phyloP scores from a whole-genome alignment of 1,284 basidiomycete species.

The Chiua sp. region DNA sequence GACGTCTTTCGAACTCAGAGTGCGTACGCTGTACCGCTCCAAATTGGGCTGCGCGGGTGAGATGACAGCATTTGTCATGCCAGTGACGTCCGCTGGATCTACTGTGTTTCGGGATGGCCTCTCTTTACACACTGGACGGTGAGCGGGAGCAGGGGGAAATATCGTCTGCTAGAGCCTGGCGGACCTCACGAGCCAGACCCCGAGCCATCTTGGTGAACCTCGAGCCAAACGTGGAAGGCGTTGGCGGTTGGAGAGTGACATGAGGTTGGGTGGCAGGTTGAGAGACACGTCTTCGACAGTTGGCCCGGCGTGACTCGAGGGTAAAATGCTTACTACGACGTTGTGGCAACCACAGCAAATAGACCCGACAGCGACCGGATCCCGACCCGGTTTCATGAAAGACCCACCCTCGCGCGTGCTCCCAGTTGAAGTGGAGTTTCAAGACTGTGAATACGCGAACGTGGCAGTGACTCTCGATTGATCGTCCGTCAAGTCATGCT shows the following conservation, averaged over 20 bases:
- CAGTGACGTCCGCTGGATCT: slow-evolving; percentile 79
- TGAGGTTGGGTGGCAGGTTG: slow-evolving; percentile 46
- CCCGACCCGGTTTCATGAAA: too few relatives aligned
- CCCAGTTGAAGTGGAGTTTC: too few relatives aligned
- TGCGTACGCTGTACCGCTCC: slow-evolving; percentile 54
- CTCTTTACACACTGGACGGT: slow-evolving; percentile 18
- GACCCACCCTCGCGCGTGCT: too few relatives aligned
- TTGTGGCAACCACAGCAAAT: too few relatives aligned
- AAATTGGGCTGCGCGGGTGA: slow-evolving; percentile 63
- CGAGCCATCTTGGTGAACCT: slow-evolving; percentile 64
- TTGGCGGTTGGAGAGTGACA: slow-evolving; percentile 59
- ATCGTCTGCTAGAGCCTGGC: slow-evolving; percentile 42
- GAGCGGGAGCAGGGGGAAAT: slow-evolving; percentile 2
- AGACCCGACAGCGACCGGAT: too few relatives aligned
- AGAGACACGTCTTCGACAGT: slow-evolving; percentile 32
- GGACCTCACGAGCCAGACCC: slow-evolving; percentile 58
- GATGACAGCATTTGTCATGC: slow-evolving; percentile 73
- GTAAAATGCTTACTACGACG: too few relatives aligned
- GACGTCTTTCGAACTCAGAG: slow-evolving; percentile 54
- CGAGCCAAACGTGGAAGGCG: slow-evolving; percentile 55
- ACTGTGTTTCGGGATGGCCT: slow-evolving; percentile 33
- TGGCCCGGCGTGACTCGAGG: too few relatives aligned
- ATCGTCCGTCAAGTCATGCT: too few relatives aligned
- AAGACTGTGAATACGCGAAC: too few relatives aligned
- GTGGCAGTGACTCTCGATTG: too few relatives aligned